phyloP scores from a whole-genome alignment of 2,329 filamentous ascomycete species.

The Epichloe elymi region DNA sequence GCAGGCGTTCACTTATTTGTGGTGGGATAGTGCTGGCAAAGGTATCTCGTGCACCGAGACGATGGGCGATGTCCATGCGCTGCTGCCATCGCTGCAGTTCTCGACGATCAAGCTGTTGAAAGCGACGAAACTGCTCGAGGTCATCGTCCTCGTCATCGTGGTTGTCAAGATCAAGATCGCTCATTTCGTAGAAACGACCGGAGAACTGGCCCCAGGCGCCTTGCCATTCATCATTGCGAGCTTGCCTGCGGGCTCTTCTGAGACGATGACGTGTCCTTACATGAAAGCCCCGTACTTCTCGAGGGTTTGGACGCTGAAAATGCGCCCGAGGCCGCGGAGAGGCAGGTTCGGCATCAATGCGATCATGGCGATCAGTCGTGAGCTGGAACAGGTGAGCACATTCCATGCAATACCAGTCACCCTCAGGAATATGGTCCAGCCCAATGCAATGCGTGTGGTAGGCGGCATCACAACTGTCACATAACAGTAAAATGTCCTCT shows the following conservation, averaged over 20 bases:
- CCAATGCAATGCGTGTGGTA: slow-evolving; percentile 91
- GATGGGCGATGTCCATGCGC: slow-evolving; percentile 67
- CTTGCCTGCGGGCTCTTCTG: slow-evolving; percentile 42
- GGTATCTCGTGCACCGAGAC: slow-evolving; percentile 59
- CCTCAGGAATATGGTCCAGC: slow-evolving; percentile 60
- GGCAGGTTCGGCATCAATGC: slow-evolving; percentile 20
- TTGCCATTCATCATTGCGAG: slow-evolving; percentile 75
- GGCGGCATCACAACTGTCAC: slow-evolving; percentile 77
- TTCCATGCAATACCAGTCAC: slow-evolving; percentile 83
- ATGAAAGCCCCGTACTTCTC: slow-evolving; percentile 21
- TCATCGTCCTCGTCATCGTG: slow-evolving; percentile 57
- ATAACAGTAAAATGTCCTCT: slow-evolving; percentile 75
- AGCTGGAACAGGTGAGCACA: slow-evolving; percentile 45
- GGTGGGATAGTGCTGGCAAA: slow-evolving; percentile 51
- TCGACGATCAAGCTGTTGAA: slow-evolving; percentile 41
- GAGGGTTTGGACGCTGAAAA: slow-evolving; percentile 18
- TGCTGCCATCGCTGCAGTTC: slow-evolving; percentile 68
- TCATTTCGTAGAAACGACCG: slow-evolving; percentile 46
- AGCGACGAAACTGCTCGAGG: slow-evolving; percentile 38
- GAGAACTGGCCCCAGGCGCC: slow-evolving; percentile 64
- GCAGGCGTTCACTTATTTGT: slow-evolving; percentile 48
- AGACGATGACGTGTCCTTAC: slow-evolving; percentile 45
- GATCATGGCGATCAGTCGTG: slow-evolving; percentile 16
- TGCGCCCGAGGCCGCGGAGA: slow-evolving; percentile 17
- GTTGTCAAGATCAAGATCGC: slow-evolving; percentile 28